Evolutionary conservation across 2,329 filamentous ascomycete genomes (phyloP).

Genomic region (Rhinocladiella similis): DNA sequence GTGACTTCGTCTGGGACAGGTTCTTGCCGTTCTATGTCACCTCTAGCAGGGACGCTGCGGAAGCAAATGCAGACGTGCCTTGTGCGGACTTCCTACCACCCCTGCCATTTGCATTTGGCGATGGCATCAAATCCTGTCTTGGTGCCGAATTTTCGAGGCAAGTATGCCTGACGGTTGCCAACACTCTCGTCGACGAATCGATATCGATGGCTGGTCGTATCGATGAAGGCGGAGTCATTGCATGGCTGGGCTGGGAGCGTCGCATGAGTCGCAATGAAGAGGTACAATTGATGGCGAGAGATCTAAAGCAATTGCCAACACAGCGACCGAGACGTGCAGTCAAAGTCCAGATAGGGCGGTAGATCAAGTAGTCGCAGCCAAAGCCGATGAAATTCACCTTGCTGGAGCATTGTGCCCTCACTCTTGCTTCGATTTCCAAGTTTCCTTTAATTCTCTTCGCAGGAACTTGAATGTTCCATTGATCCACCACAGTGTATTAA

Average conservation of each 20-base stretch:
- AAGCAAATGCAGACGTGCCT: neutral
- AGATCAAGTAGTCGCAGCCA: constrained; percentile 30
- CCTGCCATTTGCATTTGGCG: neutral
- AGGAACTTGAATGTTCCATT: neutral
- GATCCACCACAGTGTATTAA: neutral
- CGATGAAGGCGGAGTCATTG: neutral
- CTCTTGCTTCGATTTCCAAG: neutral
- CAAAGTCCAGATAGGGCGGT: neutral
- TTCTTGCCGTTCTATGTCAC: neutral
- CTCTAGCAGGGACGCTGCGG: neutral
- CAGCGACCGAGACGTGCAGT: neutral
- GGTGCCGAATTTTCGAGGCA: neutral
- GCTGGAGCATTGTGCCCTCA: neutral
- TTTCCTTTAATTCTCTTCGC: neutral
- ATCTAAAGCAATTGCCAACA: neutral
- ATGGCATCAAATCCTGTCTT: neutral
- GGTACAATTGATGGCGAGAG: neutral
- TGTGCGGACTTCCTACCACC: neutral
- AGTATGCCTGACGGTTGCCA: neutral
- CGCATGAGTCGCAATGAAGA: neutral
- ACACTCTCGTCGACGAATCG: neutral
- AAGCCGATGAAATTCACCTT: constrained; percentile 1
- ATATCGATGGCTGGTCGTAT: neutral
- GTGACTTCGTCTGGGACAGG: neutral
- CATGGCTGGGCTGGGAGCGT: neutral